Evolutionary conservation across 139 green algal species (phyloP).

Genomic region (Chlamydomonas sp.): DNA sequence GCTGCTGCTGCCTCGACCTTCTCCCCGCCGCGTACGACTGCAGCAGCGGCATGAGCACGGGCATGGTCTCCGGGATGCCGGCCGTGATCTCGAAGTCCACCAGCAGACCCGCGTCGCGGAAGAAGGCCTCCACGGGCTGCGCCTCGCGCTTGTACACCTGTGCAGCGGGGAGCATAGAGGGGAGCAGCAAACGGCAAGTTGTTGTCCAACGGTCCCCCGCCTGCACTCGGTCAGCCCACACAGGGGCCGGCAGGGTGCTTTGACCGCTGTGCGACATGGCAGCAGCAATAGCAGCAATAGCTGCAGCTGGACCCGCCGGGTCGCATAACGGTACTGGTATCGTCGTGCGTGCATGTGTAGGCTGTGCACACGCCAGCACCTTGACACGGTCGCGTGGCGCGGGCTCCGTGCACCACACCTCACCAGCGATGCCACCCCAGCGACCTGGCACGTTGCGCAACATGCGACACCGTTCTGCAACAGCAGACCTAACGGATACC

Average conservation of each 20-base stretch:
- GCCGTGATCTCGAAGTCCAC: constrained; percentile 94
- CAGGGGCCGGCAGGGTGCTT: too few species aligned
- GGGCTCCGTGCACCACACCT: too few species aligned
- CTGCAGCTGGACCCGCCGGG: too few species aligned
- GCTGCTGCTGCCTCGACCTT: neutral
- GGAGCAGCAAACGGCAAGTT: neutral
- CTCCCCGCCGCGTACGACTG: constrained; percentile 21
- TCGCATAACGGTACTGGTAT: too few species aligned
- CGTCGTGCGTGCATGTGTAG: too few species aligned
- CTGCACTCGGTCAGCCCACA: neutral
- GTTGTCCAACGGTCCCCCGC: neutral
- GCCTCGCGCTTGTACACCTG: constrained; percentile 83
- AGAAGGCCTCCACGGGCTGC: constrained; percentile 90
- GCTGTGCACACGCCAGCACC: too few species aligned
- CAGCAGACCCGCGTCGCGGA: constrained; percentile 73
- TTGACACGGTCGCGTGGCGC: too few species aligned
- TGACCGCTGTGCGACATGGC: too few species aligned
- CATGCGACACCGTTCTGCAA: too few species aligned
- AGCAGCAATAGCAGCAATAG: too few species aligned
- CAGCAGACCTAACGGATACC: neutral
- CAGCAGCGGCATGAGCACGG: constrained; percentile 73
- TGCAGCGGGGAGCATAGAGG: neutral
- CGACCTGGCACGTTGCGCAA: too few species aligned
- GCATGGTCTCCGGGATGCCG: constrained; percentile 95
- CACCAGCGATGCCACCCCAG: too few species aligned